Evolutionary conservation across 108 stramenopile genomes (phyloP).

Genomic region (Nannochloropsis oceanica): DNA sequence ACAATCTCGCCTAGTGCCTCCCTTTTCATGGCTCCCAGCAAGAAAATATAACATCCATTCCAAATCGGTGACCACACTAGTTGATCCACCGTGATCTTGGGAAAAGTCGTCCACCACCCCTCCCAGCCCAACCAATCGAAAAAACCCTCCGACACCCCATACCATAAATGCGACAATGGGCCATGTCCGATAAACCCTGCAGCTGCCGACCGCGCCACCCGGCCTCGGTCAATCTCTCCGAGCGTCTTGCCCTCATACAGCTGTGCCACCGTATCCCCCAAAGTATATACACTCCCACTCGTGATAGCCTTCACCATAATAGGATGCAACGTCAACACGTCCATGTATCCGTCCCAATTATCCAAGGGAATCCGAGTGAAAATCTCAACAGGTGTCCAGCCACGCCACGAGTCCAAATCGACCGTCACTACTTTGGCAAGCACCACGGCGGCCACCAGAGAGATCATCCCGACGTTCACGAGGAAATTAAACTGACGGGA

Average conservation of each 20-base stretch:
- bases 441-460: neutral
- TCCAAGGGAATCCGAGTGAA: neutral
- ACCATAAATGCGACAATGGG: conserved; percentile 61
- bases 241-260: conserved; percentile 41
- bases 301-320: conserved; percentile 36
- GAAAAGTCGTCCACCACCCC: conserved; percentile 42
- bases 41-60: conserved; percentile 16
- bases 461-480: neutral
- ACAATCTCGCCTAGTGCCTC: conserved; percentile 6
- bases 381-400: neutral
- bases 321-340: conserved; percentile 11
- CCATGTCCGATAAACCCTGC: conserved; percentile 69
- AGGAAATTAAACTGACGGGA: neutral
- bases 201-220: conserved; percentile 43
- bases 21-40: conserved; percentile 9
- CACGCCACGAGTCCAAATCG: neutral
- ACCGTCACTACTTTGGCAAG: neutral
- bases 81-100: conserved; percentile 42
- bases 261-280: conserved; percentile 60
- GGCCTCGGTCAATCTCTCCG: conserved; percentile 44
- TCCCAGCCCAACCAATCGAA: conserved; percentile 42
- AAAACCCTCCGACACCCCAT: conserved; percentile 45
- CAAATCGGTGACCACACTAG: conserved; percentile 22
- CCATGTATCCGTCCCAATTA: neutral
- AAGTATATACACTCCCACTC: conserved; percentile 26